Evolutionary conservation across 106 monocot genomes (phyloP), one percentile per base, ranked within the genome.

Genomic region (Vanilla planifolia): DNA sequence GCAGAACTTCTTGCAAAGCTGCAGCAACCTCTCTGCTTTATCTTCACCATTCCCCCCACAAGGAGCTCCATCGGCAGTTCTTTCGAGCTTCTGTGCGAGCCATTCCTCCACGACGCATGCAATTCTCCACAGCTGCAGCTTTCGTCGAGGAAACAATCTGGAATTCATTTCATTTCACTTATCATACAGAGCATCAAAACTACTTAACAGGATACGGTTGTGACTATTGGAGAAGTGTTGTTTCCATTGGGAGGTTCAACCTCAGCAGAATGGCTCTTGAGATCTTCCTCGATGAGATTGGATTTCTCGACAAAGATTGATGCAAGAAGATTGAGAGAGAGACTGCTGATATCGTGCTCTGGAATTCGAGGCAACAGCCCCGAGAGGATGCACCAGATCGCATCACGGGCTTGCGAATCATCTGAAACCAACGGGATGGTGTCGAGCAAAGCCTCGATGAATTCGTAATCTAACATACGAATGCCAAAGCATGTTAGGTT

Each of bases 381-480:
- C 33, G 64, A 51, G 9, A 96, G 60, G 37, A 85, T 63, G 69
- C 83, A 84, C 96, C 96, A 96, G 6, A 87, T 55, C 39, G 87
- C 91, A 62, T 63, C 67, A 46, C 84, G 64, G 6, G 87, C 78
- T 82, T 75, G 71, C 7, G 40, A 14, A 42, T 96, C 96, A 51
- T 73, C 71, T 23, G 86, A 58, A 58, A 91, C 65, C 26, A 96
- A 55, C 21, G 96, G 84, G 43, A 96, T 62, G 34, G 74, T 79
- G 8, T 96, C 87, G 51, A 96, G 74, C 36, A 96, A 65, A 3
- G 77, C 79, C 23, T 87, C 61, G 7, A 87, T 48, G 40, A 96
- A 75, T 7, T 48, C 13, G 44, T 75, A 55, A 72, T 96, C 96
- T 96, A 66, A 72, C 26, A 20, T 8, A 72, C 10, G 34, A 30